These are phyloP conservation scores for Salix udensis DNA, from an alignment of 345 rosid species.

Conservation along the genomic window DNA sequence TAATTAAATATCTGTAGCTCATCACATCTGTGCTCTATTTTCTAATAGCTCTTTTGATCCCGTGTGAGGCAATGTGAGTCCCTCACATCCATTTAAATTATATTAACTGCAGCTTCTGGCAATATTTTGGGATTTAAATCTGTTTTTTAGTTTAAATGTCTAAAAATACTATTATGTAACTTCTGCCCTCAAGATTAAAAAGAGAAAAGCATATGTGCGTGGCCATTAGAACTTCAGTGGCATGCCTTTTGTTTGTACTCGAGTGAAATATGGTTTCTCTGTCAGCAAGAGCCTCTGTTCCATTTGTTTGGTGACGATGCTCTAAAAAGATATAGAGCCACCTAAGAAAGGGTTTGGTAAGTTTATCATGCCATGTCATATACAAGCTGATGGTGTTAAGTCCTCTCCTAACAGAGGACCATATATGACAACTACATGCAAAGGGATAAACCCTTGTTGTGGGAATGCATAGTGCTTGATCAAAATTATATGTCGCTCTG, in stretches of 20 bases:
- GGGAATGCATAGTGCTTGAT: neutral
- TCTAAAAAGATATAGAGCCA: neutral
- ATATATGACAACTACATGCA: neutral
- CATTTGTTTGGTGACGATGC: neutral
- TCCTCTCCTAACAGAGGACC: neutral
- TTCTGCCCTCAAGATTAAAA: neutral
- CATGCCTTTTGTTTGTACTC: neutral
- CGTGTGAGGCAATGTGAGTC: neutral
- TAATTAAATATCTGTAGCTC: neutral
- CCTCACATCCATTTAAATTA: neutral
- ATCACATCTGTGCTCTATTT: neutral
- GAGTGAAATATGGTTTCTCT: neutral
- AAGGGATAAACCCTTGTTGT: neutral
- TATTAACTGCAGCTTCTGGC: neutral
- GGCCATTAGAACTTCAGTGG: neutral
- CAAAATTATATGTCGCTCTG: neutral
- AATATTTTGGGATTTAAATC: neutral
- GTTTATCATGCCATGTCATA: neutral
- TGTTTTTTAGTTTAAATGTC: neutral
- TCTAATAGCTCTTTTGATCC: neutral
- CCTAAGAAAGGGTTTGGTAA: neutral
- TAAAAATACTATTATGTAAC: neutral
- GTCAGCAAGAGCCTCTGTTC: neutral
- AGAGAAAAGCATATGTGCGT: neutral
- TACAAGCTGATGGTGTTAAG: neutral